Evolutionary conservation across 1,284 basidiomycete species (phyloP).

Genomic region (Ustilago xerochloae): DNA sequence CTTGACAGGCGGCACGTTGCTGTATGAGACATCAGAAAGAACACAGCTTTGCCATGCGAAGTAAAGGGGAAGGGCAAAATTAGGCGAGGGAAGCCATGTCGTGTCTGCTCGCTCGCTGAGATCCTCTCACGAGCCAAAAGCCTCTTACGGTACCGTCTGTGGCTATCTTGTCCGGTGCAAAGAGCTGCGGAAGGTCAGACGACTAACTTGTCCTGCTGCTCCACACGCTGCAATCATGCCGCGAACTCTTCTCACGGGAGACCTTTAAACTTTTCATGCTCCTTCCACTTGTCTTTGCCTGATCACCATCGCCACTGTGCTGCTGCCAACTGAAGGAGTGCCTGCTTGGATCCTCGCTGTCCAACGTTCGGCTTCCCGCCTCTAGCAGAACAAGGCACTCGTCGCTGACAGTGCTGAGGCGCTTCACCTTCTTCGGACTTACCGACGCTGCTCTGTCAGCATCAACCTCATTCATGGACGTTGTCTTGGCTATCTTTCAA

Average conservation of each 20-base stretch:
- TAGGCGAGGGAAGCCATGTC: not conserved
- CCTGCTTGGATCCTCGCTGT: not conserved
- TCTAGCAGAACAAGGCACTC: too few relatives aligned
- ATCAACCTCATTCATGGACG: not conserved
- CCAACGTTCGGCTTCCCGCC: not conserved
- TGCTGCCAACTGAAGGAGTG: not conserved
- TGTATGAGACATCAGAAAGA: not conserved
- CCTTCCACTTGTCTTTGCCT: not conserved
- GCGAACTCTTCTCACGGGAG: too few relatives aligned
- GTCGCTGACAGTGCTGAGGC: too few relatives aligned
- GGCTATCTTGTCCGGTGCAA: not conserved
- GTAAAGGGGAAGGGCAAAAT: not conserved
- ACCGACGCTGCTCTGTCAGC: not conserved
- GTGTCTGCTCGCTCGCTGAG: not conserved
- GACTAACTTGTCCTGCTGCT: too few relatives aligned
- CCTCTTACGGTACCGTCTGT: too few relatives aligned
- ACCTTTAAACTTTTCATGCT: too few relatives aligned
- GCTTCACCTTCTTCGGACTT: too few relatives aligned
- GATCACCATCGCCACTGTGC: not conserved
- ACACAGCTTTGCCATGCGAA: not conserved
- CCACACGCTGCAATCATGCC: not conserved
- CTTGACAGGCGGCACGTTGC: not conserved
- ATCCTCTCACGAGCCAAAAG: too few relatives aligned
- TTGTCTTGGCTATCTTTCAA: not conserved
- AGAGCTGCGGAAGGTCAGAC: too few relatives aligned